Percentiles rank a stretch among this genome's conserved stretches.
These are phyloP conservation scores for Arctostaphylos glauca DNA, from an alignment of 148 eudicot species.

Conservation along the genomic window DNA sequence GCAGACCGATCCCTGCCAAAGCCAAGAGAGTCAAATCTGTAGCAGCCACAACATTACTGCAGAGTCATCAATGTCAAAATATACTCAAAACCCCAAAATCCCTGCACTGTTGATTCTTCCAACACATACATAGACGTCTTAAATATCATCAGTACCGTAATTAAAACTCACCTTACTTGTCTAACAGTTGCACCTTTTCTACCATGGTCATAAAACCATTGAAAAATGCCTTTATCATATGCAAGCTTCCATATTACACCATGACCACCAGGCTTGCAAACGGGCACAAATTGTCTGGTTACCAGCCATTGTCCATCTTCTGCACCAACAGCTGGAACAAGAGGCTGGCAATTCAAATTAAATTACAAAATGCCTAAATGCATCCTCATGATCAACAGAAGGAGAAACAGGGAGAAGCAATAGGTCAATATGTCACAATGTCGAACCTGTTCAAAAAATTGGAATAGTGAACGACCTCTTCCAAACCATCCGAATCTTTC, in stretches of 20 bases:
- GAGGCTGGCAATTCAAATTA: slow-evolving; percentile 68
- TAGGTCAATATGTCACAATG: slow-evolving; percentile 3
- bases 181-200: slow-evolving; percentile 94
- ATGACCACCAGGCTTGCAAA: slow-evolving; percentile 99
- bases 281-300: slow-evolving; percentile 64
- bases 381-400: slow-evolving; percentile 11
- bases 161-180: slow-evolving; percentile 75
- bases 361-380: slow-evolving; percentile 19
- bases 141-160: slow-evolving; percentile 9
- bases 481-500: slow-evolving; percentile 87
- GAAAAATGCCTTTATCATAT: slow-evolving; percentile 78
- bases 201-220: slow-evolving; percentile 79
- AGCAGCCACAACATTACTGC: slow-evolving; percentile 99
- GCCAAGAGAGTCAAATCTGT: slow-evolving; percentile 91
- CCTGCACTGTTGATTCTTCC: background rate
- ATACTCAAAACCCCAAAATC: slow-evolving; percentile 14
- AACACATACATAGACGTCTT: slow-evolving; percentile 8
- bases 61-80: slow-evolving; percentile 36
- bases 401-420: background rate
- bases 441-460: slow-evolving; percentile 87
- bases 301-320: slow-evolving; percentile 90
- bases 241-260: slow-evolving; percentile 99
- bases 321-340: slow-evolving; percentile 93
- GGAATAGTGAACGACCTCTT: slow-evolving; percentile 79
- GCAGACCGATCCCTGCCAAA: slow-evolving; percentile 92